Percentiles rank a stretch among this genome's conserved stretches.
Evolutionary conservation across 2,329 filamentous ascomycete genomes (phyloP).

Genomic region (Exophiala sp.): DNA sequence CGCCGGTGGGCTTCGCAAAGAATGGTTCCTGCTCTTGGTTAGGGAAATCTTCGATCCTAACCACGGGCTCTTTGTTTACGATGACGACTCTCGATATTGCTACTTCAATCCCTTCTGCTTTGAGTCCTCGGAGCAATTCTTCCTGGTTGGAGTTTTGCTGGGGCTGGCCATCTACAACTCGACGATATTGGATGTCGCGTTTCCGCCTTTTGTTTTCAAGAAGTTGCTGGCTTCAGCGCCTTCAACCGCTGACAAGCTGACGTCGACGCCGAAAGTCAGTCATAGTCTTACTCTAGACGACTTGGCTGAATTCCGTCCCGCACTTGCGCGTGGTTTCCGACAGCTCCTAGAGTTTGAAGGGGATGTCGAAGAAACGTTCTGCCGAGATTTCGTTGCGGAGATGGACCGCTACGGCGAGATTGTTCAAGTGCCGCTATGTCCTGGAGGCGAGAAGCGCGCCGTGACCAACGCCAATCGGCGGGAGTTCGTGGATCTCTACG

Average conservation of each 20-base stretch:
- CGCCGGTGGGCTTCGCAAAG: constrained; percentile 80
- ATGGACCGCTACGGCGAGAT: constrained; percentile 69
- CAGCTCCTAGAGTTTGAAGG: constrained; percentile 77
- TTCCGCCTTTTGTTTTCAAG: constrained; percentile 83
- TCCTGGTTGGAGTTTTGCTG: constrained; percentile 78
- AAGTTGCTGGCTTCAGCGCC: constrained; percentile 76
- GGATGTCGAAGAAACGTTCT: constrained; percentile 73
- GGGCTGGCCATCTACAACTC: constrained; percentile 93
- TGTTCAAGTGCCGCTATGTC: constrained; percentile 63
- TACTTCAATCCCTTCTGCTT: constrained; percentile 91
- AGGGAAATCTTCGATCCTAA: constrained; percentile 87
- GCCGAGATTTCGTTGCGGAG: constrained; percentile 72
- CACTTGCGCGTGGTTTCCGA: constrained; percentile 66
- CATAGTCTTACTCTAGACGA: constrained; percentile 76
- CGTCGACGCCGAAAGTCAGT: constrained; percentile 49
- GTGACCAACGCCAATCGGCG: constrained; percentile 80
- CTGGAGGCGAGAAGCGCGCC: constrained; percentile 63
- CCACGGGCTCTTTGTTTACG: constrained; percentile 87
- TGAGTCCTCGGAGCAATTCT: constrained; percentile 87
- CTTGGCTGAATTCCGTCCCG: constrained; percentile 72
- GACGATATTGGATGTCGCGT: constrained; percentile 79
- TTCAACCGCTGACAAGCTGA: constrained; percentile 50
- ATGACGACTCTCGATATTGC: constrained; percentile 82
- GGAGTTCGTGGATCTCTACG: constrained; percentile 82
- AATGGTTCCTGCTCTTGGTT: constrained; percentile 87